Conservation (phyloP, 495 filamentous ascomycete species). For the Neurospora sp. region DNA sequence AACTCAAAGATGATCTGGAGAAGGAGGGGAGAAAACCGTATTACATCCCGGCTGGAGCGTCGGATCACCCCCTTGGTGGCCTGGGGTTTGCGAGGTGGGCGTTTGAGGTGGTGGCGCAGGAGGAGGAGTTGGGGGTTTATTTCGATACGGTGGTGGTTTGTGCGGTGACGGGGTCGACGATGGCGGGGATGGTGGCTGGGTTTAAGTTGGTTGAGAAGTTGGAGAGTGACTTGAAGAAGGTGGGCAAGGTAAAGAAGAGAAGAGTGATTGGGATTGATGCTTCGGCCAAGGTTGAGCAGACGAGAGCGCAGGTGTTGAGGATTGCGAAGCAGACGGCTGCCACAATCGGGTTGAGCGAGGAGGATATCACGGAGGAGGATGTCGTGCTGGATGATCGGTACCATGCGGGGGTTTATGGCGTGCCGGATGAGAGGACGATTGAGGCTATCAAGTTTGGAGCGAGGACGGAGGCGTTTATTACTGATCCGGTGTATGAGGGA, state of each 20-base stretch:
- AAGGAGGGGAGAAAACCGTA: conserved; percentile 44
- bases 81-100: conserved; percentile 57
- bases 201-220: conserved; percentile 46
- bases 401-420: conserved; percentile 51
- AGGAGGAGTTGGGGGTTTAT: conserved; percentile 41
- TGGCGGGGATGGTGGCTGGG: conserved; percentile 54
- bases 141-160: conserved; percentile 55
- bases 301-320: conserved; percentile 45
- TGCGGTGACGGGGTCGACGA: conserved; percentile 52
- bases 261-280: conserved; percentile 54
- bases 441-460: conserved; percentile 54
- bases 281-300: conserved; percentile 45
- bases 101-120: conserved; percentile 50
- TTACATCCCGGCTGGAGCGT: conserved; percentile 55
- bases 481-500: conserved; percentile 59
- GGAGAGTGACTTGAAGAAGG: conserved; percentile 3
- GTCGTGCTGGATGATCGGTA: conserved; percentile 51
- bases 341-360: conserved; percentile 45
- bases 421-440: conserved; percentile 45
- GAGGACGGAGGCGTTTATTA: conserved; percentile 53
- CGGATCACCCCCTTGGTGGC: conserved; percentile 55
- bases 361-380: conserved; percentile 46
- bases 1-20: conserved; percentile 36
- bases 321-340: conserved; percentile 49
- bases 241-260: conserved; percentile 18